Evolutionary conservation across 2,329 filamentous ascomycete genomes (phyloP).

Genomic region (Nemania sp.): DNA sequence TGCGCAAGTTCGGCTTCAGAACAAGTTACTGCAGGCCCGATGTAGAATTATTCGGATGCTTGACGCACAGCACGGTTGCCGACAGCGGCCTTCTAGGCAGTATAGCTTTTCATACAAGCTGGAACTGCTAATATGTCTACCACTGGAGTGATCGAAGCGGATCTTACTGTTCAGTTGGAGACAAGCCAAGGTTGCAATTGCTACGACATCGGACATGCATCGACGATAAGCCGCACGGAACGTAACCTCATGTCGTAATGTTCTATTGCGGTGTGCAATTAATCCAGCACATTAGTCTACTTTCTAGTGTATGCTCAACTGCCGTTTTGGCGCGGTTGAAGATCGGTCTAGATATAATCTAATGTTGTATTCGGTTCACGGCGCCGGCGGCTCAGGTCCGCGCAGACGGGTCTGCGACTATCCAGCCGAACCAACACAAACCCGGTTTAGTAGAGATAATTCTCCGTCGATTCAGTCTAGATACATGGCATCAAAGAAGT

Average conservation of each 20-base stretch:
- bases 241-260: background rate
- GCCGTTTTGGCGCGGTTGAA: no score
- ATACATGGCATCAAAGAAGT: no score
- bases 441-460: no score
- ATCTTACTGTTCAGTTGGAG: background rate
- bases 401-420: no score
- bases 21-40: no score
- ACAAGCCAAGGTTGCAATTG: background rate
- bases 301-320: no score
- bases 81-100: background rate
- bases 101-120: background rate
- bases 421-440: no score
- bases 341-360: background rate
- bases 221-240: background rate
- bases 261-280: background rate
- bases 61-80: background rate
- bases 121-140: background rate
- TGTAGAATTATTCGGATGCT: no score
- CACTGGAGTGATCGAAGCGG: background rate
- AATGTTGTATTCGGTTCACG: background rate
- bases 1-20: no score
- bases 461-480: no score
- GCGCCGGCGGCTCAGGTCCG: no score
- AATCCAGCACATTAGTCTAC: background rate
- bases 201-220: no score